Conservation (phyloP, 2,329 filamentous ascomycete species). For the Fusarium equiseti region DNA sequence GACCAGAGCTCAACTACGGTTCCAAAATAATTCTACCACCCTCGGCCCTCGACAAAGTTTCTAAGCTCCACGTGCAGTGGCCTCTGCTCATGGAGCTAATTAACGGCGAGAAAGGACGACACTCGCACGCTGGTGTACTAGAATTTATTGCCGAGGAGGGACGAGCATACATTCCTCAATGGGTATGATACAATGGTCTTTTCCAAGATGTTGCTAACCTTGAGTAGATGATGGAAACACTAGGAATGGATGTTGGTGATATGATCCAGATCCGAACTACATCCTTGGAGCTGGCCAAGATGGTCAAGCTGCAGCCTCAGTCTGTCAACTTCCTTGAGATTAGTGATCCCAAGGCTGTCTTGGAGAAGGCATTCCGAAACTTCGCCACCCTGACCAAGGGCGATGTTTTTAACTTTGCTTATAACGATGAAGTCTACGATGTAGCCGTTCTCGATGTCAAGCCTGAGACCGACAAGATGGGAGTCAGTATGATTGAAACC, state of each 20-base stretch:
- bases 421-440: slow-evolving; percentile 94
- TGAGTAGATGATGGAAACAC: slow-evolving; percentile 88
- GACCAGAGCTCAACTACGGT: slow-evolving; percentile 91
- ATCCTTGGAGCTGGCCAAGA: slow-evolving; percentile 86
- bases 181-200: slow-evolving; percentile 67
- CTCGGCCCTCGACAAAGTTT: slow-evolving; percentile 95
- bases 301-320: slow-evolving; percentile 97
- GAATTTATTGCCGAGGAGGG: slow-evolving; percentile 99
- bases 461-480: slow-evolving; percentile 83
- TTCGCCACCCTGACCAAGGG: slow-evolving; percentile 94
- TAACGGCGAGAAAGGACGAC: slow-evolving; percentile 83
- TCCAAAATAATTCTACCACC: slow-evolving; percentile 99
- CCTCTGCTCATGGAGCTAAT: slow-evolving; percentile 96
- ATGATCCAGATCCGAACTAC: slow-evolving; percentile 96
- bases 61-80: slow-evolving; percentile 94
- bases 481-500: slow-evolving; percentile 94
- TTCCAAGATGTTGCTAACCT: slow-evolving; percentile 37
- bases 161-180: slow-evolving; percentile 94
- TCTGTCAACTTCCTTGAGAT: slow-evolving; percentile 95
- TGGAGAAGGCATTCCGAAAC: slow-evolving; percentile 96
- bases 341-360: slow-evolving; percentile 94
- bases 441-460: slow-evolving; percentile 95
- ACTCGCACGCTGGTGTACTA: slow-evolving; percentile 93
- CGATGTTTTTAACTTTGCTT: slow-evolving; percentile 95
- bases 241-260: slow-evolving; percentile 90